Evolutionary conservation across 1,284 basidiomycete genomes (phyloP), one percentile per base, ranked within the genome.

Genomic region (Papiliotrema fonsecae): DNA sequence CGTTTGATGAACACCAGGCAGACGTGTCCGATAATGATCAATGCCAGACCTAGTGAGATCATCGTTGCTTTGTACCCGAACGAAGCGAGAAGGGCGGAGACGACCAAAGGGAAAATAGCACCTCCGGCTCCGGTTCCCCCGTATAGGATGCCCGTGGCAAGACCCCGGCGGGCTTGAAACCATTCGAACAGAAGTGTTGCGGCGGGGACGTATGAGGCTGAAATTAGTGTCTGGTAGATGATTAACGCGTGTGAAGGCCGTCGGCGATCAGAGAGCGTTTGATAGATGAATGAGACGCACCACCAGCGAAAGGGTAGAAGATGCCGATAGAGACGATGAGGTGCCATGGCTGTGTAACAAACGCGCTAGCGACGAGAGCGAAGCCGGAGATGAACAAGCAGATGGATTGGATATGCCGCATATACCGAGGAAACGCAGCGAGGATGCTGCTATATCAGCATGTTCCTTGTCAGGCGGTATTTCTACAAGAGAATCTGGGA

Each of bases 41-140:
- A 70, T 1, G 56, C 65, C 16, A 70, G n/a, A 2, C 64, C 70
- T 4, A 75, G 47, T 7, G 60, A 50, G 24, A 69, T 60, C 63
- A 74, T 69, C 0, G 69, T 65, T 11, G 65, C 61, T 42, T 67
- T 69, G 61, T 73, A 73, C 11, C 72, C 71, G 47, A 72, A 69
- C n/a, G 49, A 32, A 6, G 38, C 34, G n/a, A 75, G 57, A 3
- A 74, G 58, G 13, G 58, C 60, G 32, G 55, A 48, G 32, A 70
- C 62, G 35, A 75, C 47, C 45, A 70, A 66, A 1, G 71, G 72
- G 51, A 69, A 72, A 38, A 70, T 56, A 4, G 65, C 61, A 14
- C 72, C 73, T 16, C 71, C 69, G 2, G 62, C 47, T 5, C 72
- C 72, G 1, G 69, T 70, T 11, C 72, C 70, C 9, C 64, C 60